These are phyloP conservation scores for Suillus brevipes DNA, from an alignment of 768 basidiomycete species.

Conservation along the genomic window DNA sequence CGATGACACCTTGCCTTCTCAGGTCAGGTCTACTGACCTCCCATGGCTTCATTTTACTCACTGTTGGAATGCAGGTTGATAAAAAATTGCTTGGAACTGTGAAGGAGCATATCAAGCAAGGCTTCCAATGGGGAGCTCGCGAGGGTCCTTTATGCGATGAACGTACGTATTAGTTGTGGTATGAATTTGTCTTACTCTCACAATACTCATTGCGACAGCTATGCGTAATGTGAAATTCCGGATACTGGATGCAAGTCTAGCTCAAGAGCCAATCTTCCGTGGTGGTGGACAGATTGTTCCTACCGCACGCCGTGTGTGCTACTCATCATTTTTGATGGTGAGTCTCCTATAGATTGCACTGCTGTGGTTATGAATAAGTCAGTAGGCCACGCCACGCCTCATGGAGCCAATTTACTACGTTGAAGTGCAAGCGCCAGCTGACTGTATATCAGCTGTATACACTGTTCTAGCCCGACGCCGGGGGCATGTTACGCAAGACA, in stretches of 20 bases:
- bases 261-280: conserved; percentile 95
- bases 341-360: conserved; percentile 28
- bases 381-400: conserved; percentile 88
- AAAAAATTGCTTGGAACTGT: conserved; percentile 88
- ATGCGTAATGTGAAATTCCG: conserved; percentile 99
- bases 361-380: conserved; percentile 5
- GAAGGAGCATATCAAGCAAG: conserved; percentile 96
- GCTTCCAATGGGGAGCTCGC: conserved; percentile 98
- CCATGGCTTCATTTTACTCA: conserved; percentile 2
- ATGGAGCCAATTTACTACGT: conserved; percentile 99
- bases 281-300: conserved; percentile 99
- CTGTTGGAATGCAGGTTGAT: conserved; percentile 60
- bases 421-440: conserved; percentile 98
- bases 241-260: conserved; percentile 86
- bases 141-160: conserved; percentile 99
- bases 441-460: conserved; percentile 98
- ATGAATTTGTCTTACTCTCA: neutral
- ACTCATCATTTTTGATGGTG: conserved; percentile 98
- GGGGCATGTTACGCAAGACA: conserved; percentile 99
- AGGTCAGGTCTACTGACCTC: conserved; percentile 46
- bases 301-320: conserved; percentile 97
- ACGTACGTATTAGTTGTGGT: conserved; percentile 61
- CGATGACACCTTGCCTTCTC: conserved; percentile 94
- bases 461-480: conserved; percentile 97
- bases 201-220: conserved; percentile 47